A percentile compares a stretch with the other conserved stretches of the same genome.
Conservation (phyloP, 257 asterid species). For the Nyctanthes arbortristis region DNA sequence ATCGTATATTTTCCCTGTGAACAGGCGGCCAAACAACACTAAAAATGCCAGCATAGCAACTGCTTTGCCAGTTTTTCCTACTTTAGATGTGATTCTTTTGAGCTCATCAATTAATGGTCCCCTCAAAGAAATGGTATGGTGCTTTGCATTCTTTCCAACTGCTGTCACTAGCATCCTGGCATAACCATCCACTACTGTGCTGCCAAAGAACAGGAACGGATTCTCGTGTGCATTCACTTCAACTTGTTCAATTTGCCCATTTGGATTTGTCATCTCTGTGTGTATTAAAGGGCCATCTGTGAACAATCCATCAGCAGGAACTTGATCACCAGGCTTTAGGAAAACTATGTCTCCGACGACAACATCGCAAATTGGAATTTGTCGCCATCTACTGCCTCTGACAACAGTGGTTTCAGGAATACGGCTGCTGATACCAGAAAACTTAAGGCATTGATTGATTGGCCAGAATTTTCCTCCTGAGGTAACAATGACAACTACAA, state of each 20-base stretch:
- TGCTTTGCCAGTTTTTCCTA: slow-evolving; percentile 10
- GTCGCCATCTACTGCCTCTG: slow-evolving; percentile 33
- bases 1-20: too few species aligned
- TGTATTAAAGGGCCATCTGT: slow-evolving; percentile 38
- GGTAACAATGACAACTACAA: slow-evolving; percentile 39
- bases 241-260: too few species aligned
- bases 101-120: too few species aligned
- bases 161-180: slow-evolving; percentile 46
- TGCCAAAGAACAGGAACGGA: slow-evolving; percentile 41
- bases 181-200: slow-evolving; percentile 44
- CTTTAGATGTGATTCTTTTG: neutral
- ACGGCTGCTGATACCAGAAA: slow-evolving; percentile 30
- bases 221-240: slow-evolving; percentile 30
- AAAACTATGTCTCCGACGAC: slow-evolving; percentile 49
- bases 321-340: too few species aligned
- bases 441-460: slow-evolving; percentile 35
- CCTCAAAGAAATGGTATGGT: neutral
- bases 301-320: slow-evolving; percentile 42
- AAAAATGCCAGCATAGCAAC: slow-evolving; percentile 14
- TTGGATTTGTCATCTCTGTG: too few species aligned
- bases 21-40: too few species aligned
- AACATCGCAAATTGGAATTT: slow-evolving; percentile 33
- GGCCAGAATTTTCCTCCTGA: slow-evolving; percentile 35
- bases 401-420: slow-evolving; percentile 34
- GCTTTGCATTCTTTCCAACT: slow-evolving; percentile 39